Base-by-base conservation (phyloP, 352 stramenopile genomes). In the Pelagophyceae sp. region DNA sequence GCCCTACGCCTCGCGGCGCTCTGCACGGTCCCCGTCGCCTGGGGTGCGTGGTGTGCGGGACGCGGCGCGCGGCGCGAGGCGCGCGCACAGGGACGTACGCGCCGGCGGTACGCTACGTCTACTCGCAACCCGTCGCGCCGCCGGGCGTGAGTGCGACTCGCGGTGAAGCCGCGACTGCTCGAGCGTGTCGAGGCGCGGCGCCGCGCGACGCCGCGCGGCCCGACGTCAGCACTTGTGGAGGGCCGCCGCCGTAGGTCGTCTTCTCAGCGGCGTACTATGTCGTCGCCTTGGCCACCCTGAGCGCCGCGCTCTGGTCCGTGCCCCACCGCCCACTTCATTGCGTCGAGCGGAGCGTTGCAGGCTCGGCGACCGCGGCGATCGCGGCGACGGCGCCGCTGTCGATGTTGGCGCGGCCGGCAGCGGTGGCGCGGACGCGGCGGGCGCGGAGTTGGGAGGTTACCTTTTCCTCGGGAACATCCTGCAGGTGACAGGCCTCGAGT, bases 201-300 rank as follows among this genome's bases (percentile, higher is more conserved):
- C n/a, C n/a, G n/a, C n/a, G n/a, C n/a, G n/a, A n/a, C n/a, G n/a
- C n/a, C n/a, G n/a, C n/a, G n/a, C n/a, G n/a, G n/a, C n/a, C n/a
- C n/a, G n/a, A n/a, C n/a, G n/a, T n/a, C n/a, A n/a, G n/a, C n/a
- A n/a, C n/a, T n/a, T n/a, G n/a, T n/a, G n/a, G n/a, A n/a, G n/a
- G n/a, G n/a, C n/a, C n/a, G n/a, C n/a, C n/a, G n/a, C n/a, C n/a
- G 11, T 23, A 54, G 45, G 45, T 89, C 67, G 77, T 87, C 1
- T 89, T 90, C 81, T 87, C 82, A 20, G 77, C 83, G 31, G 82
- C 76, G 15, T 90, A 90, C 78, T 90, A 90, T 80, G 67, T 87
- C 0, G 79, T 90, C 17, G 85, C 85, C 23, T 76, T 84, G 15
- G 72, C 27, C 15, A 17, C 61, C 35, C 38, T 86, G 35, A 1